Conservation (phyloP, 768 basidiomycete genomes). For the Lactarius trivialis region DNA sequence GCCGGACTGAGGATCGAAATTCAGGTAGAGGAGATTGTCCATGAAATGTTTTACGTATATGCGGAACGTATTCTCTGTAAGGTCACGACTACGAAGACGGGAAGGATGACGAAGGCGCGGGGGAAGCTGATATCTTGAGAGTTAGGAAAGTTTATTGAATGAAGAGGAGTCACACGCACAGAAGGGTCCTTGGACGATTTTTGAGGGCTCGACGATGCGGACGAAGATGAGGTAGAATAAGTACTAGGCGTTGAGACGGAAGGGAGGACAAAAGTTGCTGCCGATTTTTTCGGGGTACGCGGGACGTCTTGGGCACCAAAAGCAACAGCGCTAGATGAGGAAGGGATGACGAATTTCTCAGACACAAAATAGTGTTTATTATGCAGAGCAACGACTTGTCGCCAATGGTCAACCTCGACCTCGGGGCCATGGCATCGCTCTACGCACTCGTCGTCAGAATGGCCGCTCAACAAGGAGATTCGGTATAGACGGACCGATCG, state of each 20-base stretch:
- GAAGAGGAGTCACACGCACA: conserved; percentile 9
- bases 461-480: background rate
- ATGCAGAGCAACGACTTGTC: conserved; percentile 13
- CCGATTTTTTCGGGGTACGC: conserved; percentile 13
- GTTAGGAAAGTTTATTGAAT: conserved; percentile 4
- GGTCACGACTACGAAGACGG: conserved; percentile 55
- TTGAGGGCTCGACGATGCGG: conserved; percentile 12
- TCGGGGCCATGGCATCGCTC: conserved; percentile 12
- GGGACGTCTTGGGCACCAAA: background rate
- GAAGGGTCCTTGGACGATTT: conserved; percentile 13
- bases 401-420: conserved; percentile 19
- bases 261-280: background rate
- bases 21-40: conserved; percentile 40
- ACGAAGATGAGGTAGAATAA: conserved; percentile 6
- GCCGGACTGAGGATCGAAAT: background rate
- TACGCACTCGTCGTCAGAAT: conserved; percentile 8
- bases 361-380: conserved; percentile 11
- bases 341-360: conserved; percentile 18
- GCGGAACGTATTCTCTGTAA: conserved; percentile 65
- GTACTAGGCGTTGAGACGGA: background rate
- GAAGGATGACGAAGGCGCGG: conserved; percentile 67
- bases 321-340: background rate
- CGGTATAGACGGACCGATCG: conserved; percentile 11
- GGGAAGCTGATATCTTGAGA: conserved; percentile 26
- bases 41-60: conserved; percentile 77